Evolutionary conservation across 495 filamentous ascomycete genomes (phyloP).

Genomic region (Cryomyces minteri): DNA sequence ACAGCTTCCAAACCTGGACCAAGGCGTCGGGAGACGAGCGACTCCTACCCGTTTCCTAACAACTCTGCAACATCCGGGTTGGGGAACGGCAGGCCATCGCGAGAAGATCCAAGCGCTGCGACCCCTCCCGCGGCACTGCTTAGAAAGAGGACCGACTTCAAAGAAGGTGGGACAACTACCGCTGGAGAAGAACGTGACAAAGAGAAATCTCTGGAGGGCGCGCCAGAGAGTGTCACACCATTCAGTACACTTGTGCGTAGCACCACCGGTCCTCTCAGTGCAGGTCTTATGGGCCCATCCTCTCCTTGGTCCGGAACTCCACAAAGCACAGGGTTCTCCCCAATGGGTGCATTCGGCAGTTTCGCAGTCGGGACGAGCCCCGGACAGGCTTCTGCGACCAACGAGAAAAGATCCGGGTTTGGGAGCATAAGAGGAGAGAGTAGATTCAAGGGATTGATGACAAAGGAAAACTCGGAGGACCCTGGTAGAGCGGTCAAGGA

Average conservation of each 20-base stretch:
- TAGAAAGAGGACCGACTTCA: constrained; percentile 54
- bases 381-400: constrained; percentile 27
- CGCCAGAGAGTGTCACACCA: constrained; percentile 29
- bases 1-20: constrained; percentile 47
- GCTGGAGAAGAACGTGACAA: constrained; percentile 30
- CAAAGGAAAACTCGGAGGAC: constrained; percentile 58
- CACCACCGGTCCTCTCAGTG: constrained; percentile 42
- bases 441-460: constrained; percentile 66
- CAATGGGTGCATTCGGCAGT: constrained; percentile 75
- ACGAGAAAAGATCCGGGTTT: constrained; percentile 52
- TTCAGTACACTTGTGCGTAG: constrained; percentile 51
- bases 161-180: constrained; percentile 21
- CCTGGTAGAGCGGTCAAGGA: constrained; percentile 31
- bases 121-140: constrained; percentile 48
- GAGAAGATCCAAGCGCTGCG: constrained; percentile 38
- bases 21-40: constrained; percentile 74
- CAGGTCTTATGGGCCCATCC: constrained; percentile 29
- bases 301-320: constrained; percentile 56
- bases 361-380: constrained; percentile 42
- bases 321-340: constrained; percentile 38
- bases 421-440: constrained; percentile 57
- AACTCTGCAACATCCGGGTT: constrained; percentile 39
- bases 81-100: constrained; percentile 31
- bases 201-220: constrained; percentile 20
- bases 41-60: constrained; percentile 33